Evolutionary conservation across 768 basidiomycete species (phyloP), one percentile per base, ranked within the genome.

Genomic region (Leccinum boreale): DNA sequence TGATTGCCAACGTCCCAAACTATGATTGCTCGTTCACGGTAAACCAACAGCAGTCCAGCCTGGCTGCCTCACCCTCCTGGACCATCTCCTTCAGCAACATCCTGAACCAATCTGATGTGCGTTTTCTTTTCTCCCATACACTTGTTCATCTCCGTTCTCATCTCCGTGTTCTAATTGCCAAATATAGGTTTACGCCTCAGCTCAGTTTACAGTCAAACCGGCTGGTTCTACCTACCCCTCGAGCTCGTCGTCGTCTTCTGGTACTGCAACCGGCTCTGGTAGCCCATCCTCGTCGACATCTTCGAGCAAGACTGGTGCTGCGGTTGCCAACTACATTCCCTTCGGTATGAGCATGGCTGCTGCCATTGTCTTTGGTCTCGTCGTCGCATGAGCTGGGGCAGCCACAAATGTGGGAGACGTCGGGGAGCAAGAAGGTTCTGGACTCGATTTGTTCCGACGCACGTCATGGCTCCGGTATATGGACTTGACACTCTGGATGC

Each of bases 201-300:
- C 55, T 67, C 72, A 4, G 19, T 91, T 91, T 70, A 81, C 84
- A 68, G 78, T 91, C 70, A 82, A 85, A 67, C 66, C 85, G 6
- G 59, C 73, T 31, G 84, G 83, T 51, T 76, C 86, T 35, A 8
- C 75, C 12, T 89, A 84, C 64, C 84, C 85, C 10, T 49, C 70
- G 4, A 57, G 81, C 19, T 64, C 72, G 19, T 62, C 72, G 19
- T 62, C 67, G 11, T 58, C 72, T 17, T 24, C 23, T 35, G 71
- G 58, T n/a, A 60, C 70, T 5, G 33, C 68, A 17, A 62, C 73
- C 7, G 53, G 68, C 33, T 52, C 67, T 23, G 58, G 60, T 1
- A 53, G 55, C 5, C 39, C 64, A 0, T 12, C 65, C 0, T 62
- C 65, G n/a, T 62, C 66, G 55, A 68, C 65, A 1, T 62, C 66